Evolutionary conservation across 164 flowering plant genomes (phyloP).

Genomic region (Vitis riparia): DNA sequence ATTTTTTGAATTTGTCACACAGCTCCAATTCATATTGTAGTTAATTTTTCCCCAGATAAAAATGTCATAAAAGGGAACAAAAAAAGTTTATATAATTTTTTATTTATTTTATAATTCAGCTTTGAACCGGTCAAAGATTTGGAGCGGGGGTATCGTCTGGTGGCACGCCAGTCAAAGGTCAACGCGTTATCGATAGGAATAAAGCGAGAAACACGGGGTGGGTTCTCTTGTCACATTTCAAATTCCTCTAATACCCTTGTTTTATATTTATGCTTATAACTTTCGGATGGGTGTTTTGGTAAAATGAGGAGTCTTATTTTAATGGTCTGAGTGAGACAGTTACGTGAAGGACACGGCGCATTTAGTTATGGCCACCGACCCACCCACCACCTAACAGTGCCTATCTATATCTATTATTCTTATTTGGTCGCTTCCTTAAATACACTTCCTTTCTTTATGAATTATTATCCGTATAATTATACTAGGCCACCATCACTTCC

Average conservation of each 20-base stretch:
- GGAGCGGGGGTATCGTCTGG: conserved; percentile 10
- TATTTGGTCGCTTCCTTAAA: too few relatives aligned
- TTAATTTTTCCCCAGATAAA: background rate
- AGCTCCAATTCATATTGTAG: background rate
- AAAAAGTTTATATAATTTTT: background rate
- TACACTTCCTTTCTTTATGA: too few relatives aligned
- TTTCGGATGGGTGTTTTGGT: background rate
- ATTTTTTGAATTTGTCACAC: conserved; percentile 11
- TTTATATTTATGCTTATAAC: background rate
- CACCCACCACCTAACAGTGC: background rate
- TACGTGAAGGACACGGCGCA: background rate
- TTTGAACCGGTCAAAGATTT: conserved; percentile 29
- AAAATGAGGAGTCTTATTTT: background rate
- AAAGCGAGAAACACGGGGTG: background rate
- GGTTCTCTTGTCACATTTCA: too few relatives aligned
- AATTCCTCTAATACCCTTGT: too few relatives aligned
- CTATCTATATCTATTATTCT: background rate
- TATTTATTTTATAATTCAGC: background rate
- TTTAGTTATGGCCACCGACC: background rate
- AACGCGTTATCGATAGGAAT: background rate
- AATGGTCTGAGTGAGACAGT: background rate
- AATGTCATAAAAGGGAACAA: background rate
- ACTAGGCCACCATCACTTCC: too few relatives aligned
- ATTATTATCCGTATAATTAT: too few relatives aligned
- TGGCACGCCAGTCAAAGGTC: conserved; percentile 26